These are phyloP conservation scores for Solanum piurae DNA, from an alignment of 257 asterid genomes.

Conservation along the genomic window DNA sequence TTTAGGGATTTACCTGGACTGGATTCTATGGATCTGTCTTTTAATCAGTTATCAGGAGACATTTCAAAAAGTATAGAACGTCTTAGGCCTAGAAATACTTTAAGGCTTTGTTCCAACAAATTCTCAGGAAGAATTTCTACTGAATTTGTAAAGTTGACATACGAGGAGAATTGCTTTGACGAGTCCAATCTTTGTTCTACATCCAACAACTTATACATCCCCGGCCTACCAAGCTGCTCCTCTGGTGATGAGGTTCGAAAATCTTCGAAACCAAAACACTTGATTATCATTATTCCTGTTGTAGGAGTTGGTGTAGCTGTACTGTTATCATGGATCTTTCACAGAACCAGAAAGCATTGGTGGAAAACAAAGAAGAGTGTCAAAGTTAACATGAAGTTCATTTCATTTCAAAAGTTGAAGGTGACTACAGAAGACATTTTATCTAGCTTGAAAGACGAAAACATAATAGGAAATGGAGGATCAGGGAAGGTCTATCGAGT, in stretches of 20 bases:
- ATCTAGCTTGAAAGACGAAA: no score
- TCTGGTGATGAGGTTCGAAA: no score
- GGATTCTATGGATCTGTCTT: conserved; percentile 18
- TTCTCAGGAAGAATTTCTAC: not conserved
- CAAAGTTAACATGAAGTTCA: no score
- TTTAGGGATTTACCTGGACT: not conserved
- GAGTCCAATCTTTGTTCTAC: conserved; percentile 12
- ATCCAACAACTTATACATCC: not conserved
- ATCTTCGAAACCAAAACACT: not conserved
- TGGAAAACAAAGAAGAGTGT: no score
- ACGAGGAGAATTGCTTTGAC: conserved; percentile 13
- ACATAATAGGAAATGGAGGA: no score
- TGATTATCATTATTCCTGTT: not conserved
- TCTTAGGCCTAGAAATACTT: not conserved
- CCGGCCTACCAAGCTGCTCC: no score
- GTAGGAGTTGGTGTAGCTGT: not conserved
- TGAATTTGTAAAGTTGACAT: conserved; percentile 5
- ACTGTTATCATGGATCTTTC: conserved; percentile 7
- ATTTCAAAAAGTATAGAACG: not conserved
- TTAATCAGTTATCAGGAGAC: conserved; percentile 17
- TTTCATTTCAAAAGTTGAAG: no score
- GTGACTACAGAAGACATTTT: no score
- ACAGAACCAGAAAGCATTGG: no score
- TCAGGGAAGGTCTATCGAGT: no score
- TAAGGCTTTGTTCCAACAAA: conserved; percentile 12